Base-by-base conservation (phyloP, 768 basidiomycete species). In the Pleurotus tuoliensis region DNA sequence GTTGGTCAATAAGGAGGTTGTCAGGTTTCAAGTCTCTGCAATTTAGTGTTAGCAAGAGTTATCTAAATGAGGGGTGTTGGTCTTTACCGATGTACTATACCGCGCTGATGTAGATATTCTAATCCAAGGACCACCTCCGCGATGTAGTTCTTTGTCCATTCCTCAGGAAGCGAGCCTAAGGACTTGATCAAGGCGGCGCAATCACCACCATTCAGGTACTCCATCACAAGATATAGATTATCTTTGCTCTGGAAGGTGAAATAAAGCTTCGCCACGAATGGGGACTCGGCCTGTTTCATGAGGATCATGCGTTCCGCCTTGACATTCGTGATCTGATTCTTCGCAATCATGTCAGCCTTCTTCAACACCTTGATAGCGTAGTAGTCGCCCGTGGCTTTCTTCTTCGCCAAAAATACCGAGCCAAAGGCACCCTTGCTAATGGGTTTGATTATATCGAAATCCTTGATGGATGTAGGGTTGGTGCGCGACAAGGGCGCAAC, bases 281-380 rank as follows among this genome's bases (percentile, higher is more conserved):
- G 96, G 7, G 94, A 97, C 71, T 97, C 94, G 1, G 96, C 91
- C 71, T 98, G 96, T 69, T 94, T 94, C 97, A 99, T 99, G 63
- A 99, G 81, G 65, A 99, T 99, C 87, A 97, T 98, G 56, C 97
- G 83, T 76, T 99, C 97, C 1, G 97, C 97, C 74, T 98, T 98
- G 71, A 99, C 97, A 68, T 98, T 99, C 48, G 97, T 98, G 69
- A 99, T 96, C 72, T 99, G 97, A 76, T 99, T 99, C 82, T 99
- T 99, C 40, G 97, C 92, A 69, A 99, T 98, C 97, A 99, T 99
- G 73, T 99, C 97, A n/a, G 94, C 93, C 77, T 99, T 99, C 77
- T 96, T 98, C 68, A 99, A 74, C n/a, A 98, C 95, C 73, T 99
- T 99, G 83, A 99, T 96, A 24, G 97, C 97, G 73, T 89, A 99